These are phyloP conservation scores for Phlebiopsis gigantea DNA, from an alignment of 768 basidiomycete species.

Conservation along the genomic window DNA sequence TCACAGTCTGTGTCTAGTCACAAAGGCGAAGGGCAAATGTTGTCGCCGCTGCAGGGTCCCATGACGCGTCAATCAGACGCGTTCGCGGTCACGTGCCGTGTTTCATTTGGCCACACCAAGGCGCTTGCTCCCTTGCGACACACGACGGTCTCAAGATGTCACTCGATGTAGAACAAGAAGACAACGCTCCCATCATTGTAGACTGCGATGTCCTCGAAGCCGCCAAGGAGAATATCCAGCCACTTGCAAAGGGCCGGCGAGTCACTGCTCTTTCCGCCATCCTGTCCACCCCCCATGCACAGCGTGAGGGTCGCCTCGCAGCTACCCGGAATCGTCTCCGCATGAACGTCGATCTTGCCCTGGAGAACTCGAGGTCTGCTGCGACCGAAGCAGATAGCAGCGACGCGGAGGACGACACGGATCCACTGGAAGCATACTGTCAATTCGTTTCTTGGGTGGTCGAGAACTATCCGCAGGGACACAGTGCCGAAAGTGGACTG, in stretches of 20 bases:
- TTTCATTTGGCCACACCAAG: background rate
- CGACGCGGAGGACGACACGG: conserved; percentile 58
- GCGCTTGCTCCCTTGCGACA: background rate
- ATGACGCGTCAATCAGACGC: background rate
- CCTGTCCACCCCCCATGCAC: conserved; percentile 70
- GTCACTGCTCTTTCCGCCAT: conserved; percentile 74
- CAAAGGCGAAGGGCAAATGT: no score
- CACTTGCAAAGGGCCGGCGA: conserved; percentile 71
- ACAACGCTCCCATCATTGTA: conserved; percentile 45
- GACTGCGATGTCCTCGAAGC: conserved; percentile 80
- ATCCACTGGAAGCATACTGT: conserved; percentile 80
- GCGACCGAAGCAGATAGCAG: conserved; percentile 1
- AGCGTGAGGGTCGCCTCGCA: conserved; percentile 65
- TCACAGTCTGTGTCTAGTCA: no score
- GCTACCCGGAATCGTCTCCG: conserved; percentile 61
- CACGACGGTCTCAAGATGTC: background rate
- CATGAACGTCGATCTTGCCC: conserved; percentile 64
- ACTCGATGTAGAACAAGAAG: conserved; percentile 9
- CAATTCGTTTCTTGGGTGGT: conserved; percentile 87
- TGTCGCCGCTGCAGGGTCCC: no score
- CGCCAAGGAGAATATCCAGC: conserved; percentile 84
- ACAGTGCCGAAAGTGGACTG: conserved; percentile 84
- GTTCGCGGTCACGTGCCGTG: conserved; percentile 1
- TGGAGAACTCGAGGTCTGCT: conserved; percentile 28
- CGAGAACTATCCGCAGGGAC: conserved; percentile 92